Percentiles rank a stretch among this genome's conserved stretches.
These are phyloP conservation scores for Cytospora piceicola DNA, from an alignment of 2,329 filamentous ascomycete species.

Conservation along the genomic window DNA sequence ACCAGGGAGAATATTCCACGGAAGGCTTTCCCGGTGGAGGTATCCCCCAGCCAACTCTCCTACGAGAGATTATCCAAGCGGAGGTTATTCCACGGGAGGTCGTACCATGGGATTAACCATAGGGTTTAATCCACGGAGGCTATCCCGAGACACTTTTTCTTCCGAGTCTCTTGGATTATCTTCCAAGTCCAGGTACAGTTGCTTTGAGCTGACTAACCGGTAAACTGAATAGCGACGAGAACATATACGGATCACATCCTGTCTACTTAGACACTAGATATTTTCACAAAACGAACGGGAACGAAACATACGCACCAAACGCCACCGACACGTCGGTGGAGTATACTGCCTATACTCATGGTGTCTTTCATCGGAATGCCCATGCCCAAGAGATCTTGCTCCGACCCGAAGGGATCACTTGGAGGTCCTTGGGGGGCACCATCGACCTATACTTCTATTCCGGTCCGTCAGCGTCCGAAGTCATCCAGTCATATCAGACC, in stretches of 20 bases:
- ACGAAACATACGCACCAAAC: conserved; percentile 57
- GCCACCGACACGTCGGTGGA: conserved; percentile 54
- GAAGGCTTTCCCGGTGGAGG: too few relatives aligned
- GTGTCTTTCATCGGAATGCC: conserved; percentile 76
- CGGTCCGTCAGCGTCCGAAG: conserved; percentile 69
- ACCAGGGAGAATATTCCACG: too few relatives aligned
- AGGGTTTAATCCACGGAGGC: too few relatives aligned
- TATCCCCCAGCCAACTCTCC: too few relatives aligned
- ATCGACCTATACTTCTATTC: conserved; percentile 82
- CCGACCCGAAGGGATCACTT: conserved; percentile 66
- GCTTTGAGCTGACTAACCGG: background rate
- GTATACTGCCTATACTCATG: conserved; percentile 73
- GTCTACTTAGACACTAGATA: conserved; percentile 82
- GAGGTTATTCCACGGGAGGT: too few relatives aligned
- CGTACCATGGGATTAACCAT: too few relatives aligned
- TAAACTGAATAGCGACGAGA: conserved; percentile 49
- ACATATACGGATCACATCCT: conserved; percentile 77
- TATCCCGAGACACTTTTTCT: too few relatives aligned
- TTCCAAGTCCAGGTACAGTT: background rate
- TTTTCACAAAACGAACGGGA: conserved; percentile 59
- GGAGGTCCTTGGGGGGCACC: conserved; percentile 74
- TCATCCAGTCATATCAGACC: conserved; percentile 71
- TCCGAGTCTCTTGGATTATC: too few relatives aligned
- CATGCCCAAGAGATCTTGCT: conserved; percentile 77
- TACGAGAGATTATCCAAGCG: too few relatives aligned